Percentiles rank a stretch among this genome's conserved stretches.
These are phyloP conservation scores for Boletus subcaerulescens DNA, from an alignment of 768 basidiomycete genomes.

Conservation along the genomic window DNA sequence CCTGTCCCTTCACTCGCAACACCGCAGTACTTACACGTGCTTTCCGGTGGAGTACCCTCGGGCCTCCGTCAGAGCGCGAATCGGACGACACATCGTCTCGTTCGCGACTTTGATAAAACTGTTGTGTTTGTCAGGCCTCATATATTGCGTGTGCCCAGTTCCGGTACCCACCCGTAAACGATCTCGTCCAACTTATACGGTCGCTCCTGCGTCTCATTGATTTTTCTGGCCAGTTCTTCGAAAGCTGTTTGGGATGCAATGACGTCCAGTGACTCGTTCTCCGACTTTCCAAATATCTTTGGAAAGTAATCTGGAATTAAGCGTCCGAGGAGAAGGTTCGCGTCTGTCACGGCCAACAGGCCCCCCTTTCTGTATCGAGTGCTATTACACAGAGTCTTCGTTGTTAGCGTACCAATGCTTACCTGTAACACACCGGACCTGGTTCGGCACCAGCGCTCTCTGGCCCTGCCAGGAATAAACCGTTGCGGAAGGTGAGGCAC, in stretches of 20 bases:
- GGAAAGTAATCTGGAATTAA: conserved; percentile 91
- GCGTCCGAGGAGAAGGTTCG: conserved; percentile 86
- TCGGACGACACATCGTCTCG: conserved; percentile 94
- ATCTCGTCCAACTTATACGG: conserved; percentile 76
- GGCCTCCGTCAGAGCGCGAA: conserved; percentile 87
- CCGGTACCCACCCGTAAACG: conserved; percentile 68
- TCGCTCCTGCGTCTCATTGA: conserved; percentile 62
- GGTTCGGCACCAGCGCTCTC: conserved; percentile 93
- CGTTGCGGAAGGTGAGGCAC: conserved; percentile 84
- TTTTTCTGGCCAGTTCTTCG: conserved; percentile 61
- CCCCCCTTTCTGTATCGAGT: conserved; percentile 70
- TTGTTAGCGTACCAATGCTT: conserved; percentile 12
- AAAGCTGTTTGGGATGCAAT: conserved; percentile 69
- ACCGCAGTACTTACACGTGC: conserved; percentile 52
- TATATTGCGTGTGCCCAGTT: neutral
- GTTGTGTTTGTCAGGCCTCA: neutral
- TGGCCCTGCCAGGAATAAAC: conserved; percentile 87
- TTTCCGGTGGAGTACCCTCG: conserved; percentile 78
- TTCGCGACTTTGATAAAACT: conserved; percentile 96
- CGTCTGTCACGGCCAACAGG: conserved; percentile 88
- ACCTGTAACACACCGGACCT: conserved; percentile 90
- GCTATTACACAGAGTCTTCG: neutral
- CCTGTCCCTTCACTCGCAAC: neutral
- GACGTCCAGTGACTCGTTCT: conserved; percentile 79
- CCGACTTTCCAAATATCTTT: conserved; percentile 89